These are phyloP conservation scores for Alternaria sp. DNA, from an alignment of 2,329 filamentous ascomycete genomes.

Conservation along the genomic window DNA sequence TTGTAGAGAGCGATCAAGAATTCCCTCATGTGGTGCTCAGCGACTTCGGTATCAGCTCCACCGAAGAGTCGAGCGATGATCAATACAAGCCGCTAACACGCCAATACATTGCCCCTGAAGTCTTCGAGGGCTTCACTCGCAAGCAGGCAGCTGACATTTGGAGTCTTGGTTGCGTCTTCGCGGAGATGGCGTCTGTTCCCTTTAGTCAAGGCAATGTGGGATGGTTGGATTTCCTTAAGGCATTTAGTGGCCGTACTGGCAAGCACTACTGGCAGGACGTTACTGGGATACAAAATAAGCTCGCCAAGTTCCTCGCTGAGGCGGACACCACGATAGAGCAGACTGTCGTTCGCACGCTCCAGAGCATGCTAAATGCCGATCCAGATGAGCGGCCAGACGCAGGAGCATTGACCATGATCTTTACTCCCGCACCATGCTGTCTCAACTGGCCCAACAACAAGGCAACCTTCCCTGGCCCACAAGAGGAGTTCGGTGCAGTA, in stretches of 20 bases:
- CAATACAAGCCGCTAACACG: slow-evolving; percentile 42
- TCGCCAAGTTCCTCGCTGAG: slow-evolving; percentile 35
- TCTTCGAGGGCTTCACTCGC: slow-evolving; percentile 39
- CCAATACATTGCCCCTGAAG: slow-evolving; percentile 50
- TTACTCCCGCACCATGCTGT: slow-evolving; percentile 50
- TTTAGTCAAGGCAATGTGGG: slow-evolving; percentile 34
- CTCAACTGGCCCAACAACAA: slow-evolving; percentile 50
- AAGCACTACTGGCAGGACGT: slow-evolving; percentile 52
- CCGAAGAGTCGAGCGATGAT: slow-evolving; percentile 31
- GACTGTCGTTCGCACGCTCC: slow-evolving; percentile 40
- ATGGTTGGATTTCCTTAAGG: slow-evolving; percentile 40
- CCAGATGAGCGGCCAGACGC: slow-evolving; percentile 45
- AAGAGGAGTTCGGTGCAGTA: slow-evolving; percentile 41
- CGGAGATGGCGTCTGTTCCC: slow-evolving; percentile 78
- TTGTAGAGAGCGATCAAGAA: slow-evolving; percentile 41
- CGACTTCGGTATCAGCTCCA: slow-evolving; percentile 51
- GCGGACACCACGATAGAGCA: slow-evolving; percentile 32
- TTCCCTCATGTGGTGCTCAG: slow-evolving; percentile 49
- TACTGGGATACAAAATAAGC: slow-evolving; percentile 37
- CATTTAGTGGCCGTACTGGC: slow-evolving; percentile 41
- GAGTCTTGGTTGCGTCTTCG: slow-evolving; percentile 94
- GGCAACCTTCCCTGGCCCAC: slow-evolving; percentile 43
- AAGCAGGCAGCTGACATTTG: slow-evolving; percentile 74
- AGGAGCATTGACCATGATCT: slow-evolving; percentile 42
- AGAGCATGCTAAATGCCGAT: slow-evolving; percentile 43